Evolutionary conservation across 345 rosid genomes (phyloP), one percentile per base, ranked within the genome.

Genomic region (Gynandropsis gynandra): DNA sequence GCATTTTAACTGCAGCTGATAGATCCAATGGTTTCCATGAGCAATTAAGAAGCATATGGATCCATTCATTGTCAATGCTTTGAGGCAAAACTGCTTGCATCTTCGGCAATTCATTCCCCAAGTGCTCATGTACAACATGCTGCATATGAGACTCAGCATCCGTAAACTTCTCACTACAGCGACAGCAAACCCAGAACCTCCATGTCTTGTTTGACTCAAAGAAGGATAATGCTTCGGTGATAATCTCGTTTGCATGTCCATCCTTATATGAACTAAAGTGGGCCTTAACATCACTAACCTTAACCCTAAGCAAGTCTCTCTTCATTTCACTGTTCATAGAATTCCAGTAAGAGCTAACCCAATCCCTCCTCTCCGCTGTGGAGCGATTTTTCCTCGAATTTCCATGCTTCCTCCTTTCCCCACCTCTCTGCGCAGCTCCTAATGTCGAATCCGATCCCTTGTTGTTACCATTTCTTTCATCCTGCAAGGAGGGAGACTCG

Each of bases 151-250:
- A 64, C 54, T 81, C 89, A 1, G 78, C 67, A 71, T 79, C 82
- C 8, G 49, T 29, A 72, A 80, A 85, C 72, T 76, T 82, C 68
- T 76, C 70, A 31, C 48, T 45, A 46, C 98, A 92, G 47, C 66
- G 65, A 55, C 81, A 87, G 54, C 98, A 92, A 46, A 57, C 67
- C 96, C 93, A 92, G 66, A 79, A 81, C 58, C 71, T 76, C 96
- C 93, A 92, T 10, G 72, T 71, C 71, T 79, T 85, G 50, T 65
- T 76, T 46, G 73, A 80, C 44, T 74, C 74, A 1, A 71, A 77
- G 53, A 80, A 80, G 16, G 65, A 52, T 68, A 82, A 57, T 9
- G 87, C 89, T 64, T 92, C 93, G 5, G 50, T 61, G 46, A 92
- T 56, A 47, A 85, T 76, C 34, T 79, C 74, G 63, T 60, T 47